Percentiles rank a stretch among this genome's conserved stretches.
phyloP scores from a whole-genome alignment of 2,329 filamentous ascomycete species.

The Rutstroemia sp. region DNA sequence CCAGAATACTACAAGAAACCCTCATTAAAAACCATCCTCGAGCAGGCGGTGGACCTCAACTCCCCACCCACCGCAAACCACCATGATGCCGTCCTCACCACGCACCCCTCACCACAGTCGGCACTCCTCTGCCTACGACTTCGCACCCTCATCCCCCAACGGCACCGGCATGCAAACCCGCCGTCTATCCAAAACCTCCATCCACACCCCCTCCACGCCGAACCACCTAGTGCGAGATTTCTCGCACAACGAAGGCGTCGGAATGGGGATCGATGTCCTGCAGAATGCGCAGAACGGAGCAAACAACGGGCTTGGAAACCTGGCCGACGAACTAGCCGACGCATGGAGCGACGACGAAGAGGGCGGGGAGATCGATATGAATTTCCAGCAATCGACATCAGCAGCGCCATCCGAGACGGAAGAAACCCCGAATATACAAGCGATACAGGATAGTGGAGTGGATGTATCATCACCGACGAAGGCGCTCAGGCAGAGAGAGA shows the following conservation, averaged over 20 bases:
- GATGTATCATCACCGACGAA: constrained; percentile 23
- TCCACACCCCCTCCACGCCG: constrained; percentile 24
- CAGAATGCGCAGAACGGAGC: constrained; percentile 31
- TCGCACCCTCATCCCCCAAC: constrained; percentile 25
- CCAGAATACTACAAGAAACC: not conserved
- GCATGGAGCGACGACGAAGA: constrained; percentile 61
- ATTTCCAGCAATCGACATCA: constrained; percentile 21
- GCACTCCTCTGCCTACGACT: constrained; percentile 48
- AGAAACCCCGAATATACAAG: constrained; percentile 27
- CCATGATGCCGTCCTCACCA: constrained; percentile 39
- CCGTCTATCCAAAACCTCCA: constrained; percentile 26
- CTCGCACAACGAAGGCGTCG: not conserved
- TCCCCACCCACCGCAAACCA: constrained; percentile 1
- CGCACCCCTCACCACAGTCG: constrained; percentile 53
- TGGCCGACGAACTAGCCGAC: constrained; percentile 75
- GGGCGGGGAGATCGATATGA: constrained; percentile 42
- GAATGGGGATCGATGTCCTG: constrained; percentile 21
- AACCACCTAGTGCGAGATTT: constrained; percentile 11
- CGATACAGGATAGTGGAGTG: constrained; percentile 29
- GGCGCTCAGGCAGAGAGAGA: constrained; percentile 4
- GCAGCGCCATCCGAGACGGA: constrained; percentile 8
- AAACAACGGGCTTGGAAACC: constrained; percentile 59
- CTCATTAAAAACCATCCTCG: not conserved
- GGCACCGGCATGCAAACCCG: constrained; percentile 15
- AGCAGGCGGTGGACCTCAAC: constrained; percentile 8